phyloP scores from a whole-genome alignment of 768 basidiomycete genomes.

The Tylopilus felleus region DNA sequence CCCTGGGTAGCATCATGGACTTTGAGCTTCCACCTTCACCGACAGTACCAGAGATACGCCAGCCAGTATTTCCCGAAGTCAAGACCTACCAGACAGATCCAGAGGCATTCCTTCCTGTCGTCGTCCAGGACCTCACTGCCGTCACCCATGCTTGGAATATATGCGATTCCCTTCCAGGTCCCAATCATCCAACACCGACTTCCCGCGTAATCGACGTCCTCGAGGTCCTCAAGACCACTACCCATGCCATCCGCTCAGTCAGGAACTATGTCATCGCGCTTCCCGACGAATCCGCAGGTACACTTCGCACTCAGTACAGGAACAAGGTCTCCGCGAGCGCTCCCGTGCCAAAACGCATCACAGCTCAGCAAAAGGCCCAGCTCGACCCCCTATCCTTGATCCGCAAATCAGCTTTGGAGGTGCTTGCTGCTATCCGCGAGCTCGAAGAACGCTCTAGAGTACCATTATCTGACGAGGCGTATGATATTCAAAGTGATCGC shows the following conservation, averaged over 20 bases:
- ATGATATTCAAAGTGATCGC: conserved; percentile 75
- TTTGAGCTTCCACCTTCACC: conserved; percentile 74
- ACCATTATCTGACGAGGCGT: conserved; percentile 77
- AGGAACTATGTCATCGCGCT: conserved; percentile 81
- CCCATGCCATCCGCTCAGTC: conserved; percentile 75
- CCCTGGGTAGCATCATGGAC: conserved; percentile 42
- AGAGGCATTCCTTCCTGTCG: conserved; percentile 70
- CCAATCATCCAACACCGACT: conserved; percentile 8
- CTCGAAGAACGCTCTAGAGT: conserved; percentile 78
- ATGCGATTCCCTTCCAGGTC: conserved; percentile 17
- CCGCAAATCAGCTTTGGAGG: conserved; percentile 76
- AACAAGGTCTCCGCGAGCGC: conserved; percentile 40
- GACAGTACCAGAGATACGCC: conserved; percentile 43
- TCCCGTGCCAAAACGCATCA: conserved; percentile 34
- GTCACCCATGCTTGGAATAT: conserved; percentile 66
- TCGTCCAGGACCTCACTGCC: conserved; percentile 67
- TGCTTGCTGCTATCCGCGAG: conserved; percentile 72
- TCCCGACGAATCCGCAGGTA: conserved; percentile 66
- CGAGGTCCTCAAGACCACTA: conserved; percentile 70
- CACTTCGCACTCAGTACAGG: conserved; percentile 56
- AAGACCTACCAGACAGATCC: conserved; percentile 73
- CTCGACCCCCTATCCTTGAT: conserved; percentile 67
- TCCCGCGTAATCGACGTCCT: conserved; percentile 55
- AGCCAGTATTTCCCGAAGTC: conserved; percentile 48
- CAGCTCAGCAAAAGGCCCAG: conserved; percentile 33